Base-by-base conservation (phyloP, 2,329 filamentous ascomycete genomes). In the Rhytidhysteron rufulum region DNA sequence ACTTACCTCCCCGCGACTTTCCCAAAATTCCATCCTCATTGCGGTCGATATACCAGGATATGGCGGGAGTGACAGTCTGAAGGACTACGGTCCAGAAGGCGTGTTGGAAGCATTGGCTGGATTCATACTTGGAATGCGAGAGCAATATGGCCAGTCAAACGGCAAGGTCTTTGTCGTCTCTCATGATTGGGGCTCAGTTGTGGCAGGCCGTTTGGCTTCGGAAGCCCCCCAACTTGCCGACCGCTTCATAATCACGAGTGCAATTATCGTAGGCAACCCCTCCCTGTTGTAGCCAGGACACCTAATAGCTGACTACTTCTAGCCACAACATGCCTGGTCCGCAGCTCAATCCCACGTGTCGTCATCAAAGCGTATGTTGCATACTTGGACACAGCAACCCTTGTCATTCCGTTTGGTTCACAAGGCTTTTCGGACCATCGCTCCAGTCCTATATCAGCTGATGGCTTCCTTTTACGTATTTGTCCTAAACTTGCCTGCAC, bases 31-130 rank as follows among this genome's bases (percentile, higher is more conserved):
- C 16, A 70, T 69, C 16, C 49, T 80, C 5, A 68, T 81, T 22
- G 77, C 75, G 0, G 64, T 80, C 29, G 78, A 81, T 51, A 55
- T 82, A 5, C 78, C 78, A 15, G 78, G 78, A 2, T 80, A 74
- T 45, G 78, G 78, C 25, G 78, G 78, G 8, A 79, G 72, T 41
- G 76, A 79, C 45, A 66, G 67, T 36, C 56, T 80, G 41, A 54
- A 66, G 1, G 53, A 62, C 34, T 80, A 80, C 48, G 65, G 67
- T 3, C 64, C 75, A 1, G 69, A 74, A 10, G 62, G 71, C 30
- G 65, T 80, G 7, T 59, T 80, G 33, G 77, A 80, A 50, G 63
- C 68, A 6, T 51, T 82, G 41, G 66, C 71, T 0, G 73, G 75
- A 40, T 77, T 78, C 45, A 69, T 81, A 24, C 50, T 78, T 7